These are phyloP conservation scores for Parafenestella ontariensis DNA, from an alignment of 2,329 filamentous ascomycete genomes.

Conservation along the genomic window DNA sequence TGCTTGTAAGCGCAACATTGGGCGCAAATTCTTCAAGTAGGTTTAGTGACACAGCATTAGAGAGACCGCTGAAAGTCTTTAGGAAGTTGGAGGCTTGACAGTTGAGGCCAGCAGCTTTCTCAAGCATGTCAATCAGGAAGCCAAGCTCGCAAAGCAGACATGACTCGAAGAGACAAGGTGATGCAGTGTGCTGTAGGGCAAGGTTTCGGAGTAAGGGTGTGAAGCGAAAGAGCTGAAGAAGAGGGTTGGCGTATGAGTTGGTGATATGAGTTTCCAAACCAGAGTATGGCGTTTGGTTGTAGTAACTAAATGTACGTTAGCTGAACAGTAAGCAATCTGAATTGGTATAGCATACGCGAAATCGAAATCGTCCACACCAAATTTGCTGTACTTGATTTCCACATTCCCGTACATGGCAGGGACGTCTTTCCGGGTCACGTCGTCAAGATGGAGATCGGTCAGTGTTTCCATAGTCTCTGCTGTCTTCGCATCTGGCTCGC, in stretches of 20 bases:
- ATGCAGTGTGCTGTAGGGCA: constrained; percentile 86
- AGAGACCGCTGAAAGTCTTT: constrained; percentile 84
- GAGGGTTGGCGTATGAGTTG: constrained; percentile 93
- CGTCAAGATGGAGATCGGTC: constrained; percentile 72
- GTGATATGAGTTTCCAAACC: constrained; percentile 95
- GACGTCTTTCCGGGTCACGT: constrained; percentile 78
- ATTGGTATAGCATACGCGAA: constrained; percentile 70
- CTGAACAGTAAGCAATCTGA: neutral
- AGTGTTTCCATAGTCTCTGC: constrained; percentile 69
- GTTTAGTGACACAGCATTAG: constrained; percentile 76
- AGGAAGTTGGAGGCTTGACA: constrained; percentile 96
- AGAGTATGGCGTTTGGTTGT: constrained; percentile 91
- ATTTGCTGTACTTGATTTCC: constrained; percentile 98
- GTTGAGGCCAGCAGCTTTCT: constrained; percentile 91
- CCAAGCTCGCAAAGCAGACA: constrained; percentile 94
- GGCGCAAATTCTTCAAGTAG: constrained; percentile 84
- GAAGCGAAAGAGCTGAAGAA: constrained; percentile 90
- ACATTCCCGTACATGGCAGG: constrained; percentile 90
- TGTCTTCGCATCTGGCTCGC: constrained; percentile 38
- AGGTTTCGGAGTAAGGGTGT: constrained; percentile 87
- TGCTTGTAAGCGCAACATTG: constrained; percentile 74
- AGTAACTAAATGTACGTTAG: constrained; percentile 67
- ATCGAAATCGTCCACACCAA: constrained; percentile 99
- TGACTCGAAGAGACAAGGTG: constrained; percentile 78
- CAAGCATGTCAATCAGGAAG: constrained; percentile 96